Percentiles rank a stretch among this genome's conserved stretches.
These are phyloP conservation scores for Hemerocallis citrina DNA, from an alignment of 106 monocot genomes.

Conservation along the genomic window DNA sequence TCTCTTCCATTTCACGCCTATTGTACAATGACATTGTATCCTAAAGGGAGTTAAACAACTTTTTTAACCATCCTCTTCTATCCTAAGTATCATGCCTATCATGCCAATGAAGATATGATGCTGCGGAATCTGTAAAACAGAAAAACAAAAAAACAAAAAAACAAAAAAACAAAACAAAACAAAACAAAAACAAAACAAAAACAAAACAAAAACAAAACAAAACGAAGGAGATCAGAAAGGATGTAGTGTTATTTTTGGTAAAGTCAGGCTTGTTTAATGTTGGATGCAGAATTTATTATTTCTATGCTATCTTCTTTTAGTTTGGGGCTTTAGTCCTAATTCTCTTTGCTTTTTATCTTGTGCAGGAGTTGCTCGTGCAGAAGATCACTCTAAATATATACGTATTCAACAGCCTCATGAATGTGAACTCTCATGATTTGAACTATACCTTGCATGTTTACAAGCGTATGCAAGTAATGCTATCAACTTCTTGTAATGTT, in stretches of 20 bases:
- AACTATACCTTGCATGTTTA: constrained; percentile 75
- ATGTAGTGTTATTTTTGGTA: not conserved
- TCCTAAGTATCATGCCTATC: not conserved
- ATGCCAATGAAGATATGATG: not conserved
- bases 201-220: no score
- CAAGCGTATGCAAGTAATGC: constrained; percentile 91
- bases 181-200: no score
- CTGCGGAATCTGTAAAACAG: not conserved
- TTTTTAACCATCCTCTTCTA: not conserved
- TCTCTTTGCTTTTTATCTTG: constrained; percentile 7
- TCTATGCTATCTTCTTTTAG: not conserved
- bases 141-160: no score
- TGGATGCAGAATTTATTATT: not conserved
- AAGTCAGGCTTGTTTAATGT: not conserved
- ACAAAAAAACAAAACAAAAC: no score
- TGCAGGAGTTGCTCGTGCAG: constrained; percentile 69
- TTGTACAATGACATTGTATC: no score
- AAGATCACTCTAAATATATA: constrained; percentile 67
- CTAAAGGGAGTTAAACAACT: no score
- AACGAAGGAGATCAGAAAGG: no score
- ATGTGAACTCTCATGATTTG: constrained; percentile 86
- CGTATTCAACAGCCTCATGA: constrained; percentile 96
- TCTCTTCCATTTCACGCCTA: not conserved
- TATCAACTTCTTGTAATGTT: constrained; percentile 36
- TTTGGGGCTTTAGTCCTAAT: not conserved